A percentile compares a stretch with the other conserved stretches of the same genome.
Evolutionary conservation across 306 rosid species (phyloP).

Genomic region (Echinosophora koreensis): DNA sequence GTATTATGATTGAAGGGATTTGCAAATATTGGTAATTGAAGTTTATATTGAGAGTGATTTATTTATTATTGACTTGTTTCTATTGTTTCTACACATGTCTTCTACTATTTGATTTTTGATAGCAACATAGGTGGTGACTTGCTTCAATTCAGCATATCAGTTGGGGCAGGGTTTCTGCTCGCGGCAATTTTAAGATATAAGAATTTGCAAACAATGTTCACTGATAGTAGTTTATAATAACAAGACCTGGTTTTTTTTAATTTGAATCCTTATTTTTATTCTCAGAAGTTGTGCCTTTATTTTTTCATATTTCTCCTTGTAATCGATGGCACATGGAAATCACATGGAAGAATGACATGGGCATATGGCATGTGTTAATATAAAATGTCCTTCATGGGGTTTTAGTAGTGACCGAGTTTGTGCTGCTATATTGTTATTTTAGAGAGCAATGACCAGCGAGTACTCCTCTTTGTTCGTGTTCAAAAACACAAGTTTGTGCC

Average conservation of each 20-base stretch:
- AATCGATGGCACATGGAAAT: not conserved
- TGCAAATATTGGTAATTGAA: constrained; percentile 3
- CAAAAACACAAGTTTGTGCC: not conserved
- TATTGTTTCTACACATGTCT: not conserved
- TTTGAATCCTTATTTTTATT: not conserved
- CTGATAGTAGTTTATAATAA: constrained; percentile 16
- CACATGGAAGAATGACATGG: not conserved
- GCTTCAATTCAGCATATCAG: constrained; percentile 18
- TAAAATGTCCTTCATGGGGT: too few relatives aligned
- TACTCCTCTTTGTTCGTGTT: not conserved
- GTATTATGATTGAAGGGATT: not conserved
- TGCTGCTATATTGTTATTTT: too few relatives aligned
- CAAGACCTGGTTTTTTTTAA: not conserved
- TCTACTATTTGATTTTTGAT: constrained; percentile 24
- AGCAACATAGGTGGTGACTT: not conserved
- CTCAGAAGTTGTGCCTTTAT: not conserved
- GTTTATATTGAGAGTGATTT: constrained; percentile 36
- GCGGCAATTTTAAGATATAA: constrained; percentile 17
- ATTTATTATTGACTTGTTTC: not conserved
- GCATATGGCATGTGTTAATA: too few relatives aligned
- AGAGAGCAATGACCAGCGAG: too few relatives aligned
- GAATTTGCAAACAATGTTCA: constrained; percentile 16
- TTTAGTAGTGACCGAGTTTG: too few relatives aligned
- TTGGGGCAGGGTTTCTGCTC: constrained; percentile 23
- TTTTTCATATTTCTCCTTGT: not conserved